Evolutionary conservation across 2,329 filamentous ascomycete genomes (phyloP).

Genomic region (Bipolaris cookei): DNA sequence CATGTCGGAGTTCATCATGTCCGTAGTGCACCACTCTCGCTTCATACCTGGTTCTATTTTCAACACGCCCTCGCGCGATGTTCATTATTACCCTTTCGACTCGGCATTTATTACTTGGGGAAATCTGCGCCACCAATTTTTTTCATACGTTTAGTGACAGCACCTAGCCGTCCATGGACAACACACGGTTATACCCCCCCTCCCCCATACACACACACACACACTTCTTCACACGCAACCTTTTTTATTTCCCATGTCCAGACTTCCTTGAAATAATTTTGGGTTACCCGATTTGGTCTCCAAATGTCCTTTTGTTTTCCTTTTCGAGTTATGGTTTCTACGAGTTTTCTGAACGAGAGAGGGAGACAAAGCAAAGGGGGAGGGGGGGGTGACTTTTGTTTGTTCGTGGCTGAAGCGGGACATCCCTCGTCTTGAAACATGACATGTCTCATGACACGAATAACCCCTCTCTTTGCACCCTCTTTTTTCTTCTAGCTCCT

Average conservation of each 20-base stretch:
- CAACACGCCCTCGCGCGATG: slow-evolving; percentile 14
- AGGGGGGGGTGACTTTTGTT: too few relatives aligned
- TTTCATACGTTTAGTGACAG: slow-evolving; percentile 28
- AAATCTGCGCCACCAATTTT: slow-evolving; percentile 4
- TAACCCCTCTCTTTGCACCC: neutral
- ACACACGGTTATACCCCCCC: slow-evolving; percentile 30
- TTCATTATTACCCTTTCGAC: slow-evolving; percentile 22
- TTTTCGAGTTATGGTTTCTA: neutral
- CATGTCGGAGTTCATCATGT: slow-evolving; percentile 31
- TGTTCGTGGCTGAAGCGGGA: neutral
- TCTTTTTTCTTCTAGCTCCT: neutral
- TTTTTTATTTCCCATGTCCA: slow-evolving; percentile 15
- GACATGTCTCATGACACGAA: neutral
- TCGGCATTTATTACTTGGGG: slow-evolving; percentile 12
- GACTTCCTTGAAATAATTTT: slow-evolving; percentile 1
- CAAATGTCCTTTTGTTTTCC: neutral
- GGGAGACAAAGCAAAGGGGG: neutral
- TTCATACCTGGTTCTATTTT: slow-evolving; percentile 28
- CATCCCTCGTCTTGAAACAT: neutral
- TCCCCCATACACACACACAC: too few relatives aligned
- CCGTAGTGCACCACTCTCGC: slow-evolving; percentile 30
- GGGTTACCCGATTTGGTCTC: neutral
- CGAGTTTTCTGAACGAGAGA: neutral
- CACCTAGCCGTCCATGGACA: slow-evolving; percentile 35
- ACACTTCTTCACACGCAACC: neutral